phyloP scores from a whole-genome alignment of 1,139 yeast species.

The Geotrichum phurueaensis region DNA sequence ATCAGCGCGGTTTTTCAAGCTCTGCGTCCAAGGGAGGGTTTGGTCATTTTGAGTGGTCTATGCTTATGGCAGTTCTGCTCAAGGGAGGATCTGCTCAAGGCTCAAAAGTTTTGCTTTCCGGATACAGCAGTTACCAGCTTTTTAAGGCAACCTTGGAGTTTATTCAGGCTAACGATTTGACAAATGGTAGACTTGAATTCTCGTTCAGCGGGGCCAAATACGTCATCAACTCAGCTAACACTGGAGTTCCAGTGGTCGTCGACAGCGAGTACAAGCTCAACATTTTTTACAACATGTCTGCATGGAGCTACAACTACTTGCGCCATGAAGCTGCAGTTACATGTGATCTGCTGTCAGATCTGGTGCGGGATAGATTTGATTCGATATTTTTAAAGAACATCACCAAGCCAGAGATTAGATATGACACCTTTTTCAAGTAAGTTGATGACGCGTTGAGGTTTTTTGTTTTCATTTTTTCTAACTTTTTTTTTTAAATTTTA shows the following conservation, averaged over 20 bases:
- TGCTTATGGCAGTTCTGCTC: slow-evolving; percentile 71
- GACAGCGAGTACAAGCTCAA: slow-evolving; percentile 73
- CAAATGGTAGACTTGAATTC: slow-evolving; percentile 32
- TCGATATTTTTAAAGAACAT: slow-evolving; percentile 70
- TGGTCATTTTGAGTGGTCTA: slow-evolving; percentile 86
- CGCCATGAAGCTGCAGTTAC: slow-evolving; percentile 66
- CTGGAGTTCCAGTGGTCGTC: slow-evolving; percentile 38
- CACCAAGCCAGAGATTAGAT: slow-evolving; percentile 50
- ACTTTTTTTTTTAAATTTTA: neutral
- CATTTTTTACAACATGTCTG: slow-evolving; percentile 74
- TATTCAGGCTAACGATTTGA: slow-evolving; percentile 69
- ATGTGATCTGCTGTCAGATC: slow-evolving; percentile 62
- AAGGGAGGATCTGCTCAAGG: slow-evolving; percentile 81
- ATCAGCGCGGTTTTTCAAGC: slow-evolving; percentile 76
- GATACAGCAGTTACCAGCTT: slow-evolving; percentile 86
- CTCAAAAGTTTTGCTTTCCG: slow-evolving; percentile 69
- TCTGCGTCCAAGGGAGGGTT: slow-evolving; percentile 58
- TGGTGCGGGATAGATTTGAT: slow-evolving; percentile 77
- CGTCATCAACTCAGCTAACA: slow-evolving; percentile 6
- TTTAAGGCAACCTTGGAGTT: slow-evolving; percentile 83
- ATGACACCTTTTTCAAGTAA: slow-evolving; percentile 50
- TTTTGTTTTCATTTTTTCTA: neutral
- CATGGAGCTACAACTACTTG: slow-evolving; percentile 57
- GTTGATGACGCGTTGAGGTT: neutral
- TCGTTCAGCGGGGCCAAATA: slow-evolving; percentile 19